These are phyloP conservation scores for Solanum arcanum DNA, from an alignment of 257 asterid species.

Conservation along the genomic window DNA sequence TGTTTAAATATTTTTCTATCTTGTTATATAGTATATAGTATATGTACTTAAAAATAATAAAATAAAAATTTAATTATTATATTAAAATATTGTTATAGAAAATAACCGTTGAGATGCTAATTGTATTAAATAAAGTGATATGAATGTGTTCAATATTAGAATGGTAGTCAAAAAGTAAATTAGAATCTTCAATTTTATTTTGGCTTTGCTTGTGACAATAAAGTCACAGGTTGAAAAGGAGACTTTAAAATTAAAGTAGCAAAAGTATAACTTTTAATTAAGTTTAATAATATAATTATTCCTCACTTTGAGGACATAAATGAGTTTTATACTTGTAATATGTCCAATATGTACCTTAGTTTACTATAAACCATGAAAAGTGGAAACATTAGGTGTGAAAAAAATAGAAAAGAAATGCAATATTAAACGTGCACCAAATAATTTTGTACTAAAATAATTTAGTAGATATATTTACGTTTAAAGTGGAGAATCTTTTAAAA, in stretches of 20 bases:
- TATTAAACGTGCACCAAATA: not conserved
- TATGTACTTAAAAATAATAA: accelerated
- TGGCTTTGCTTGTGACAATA: not conserved
- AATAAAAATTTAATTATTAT: accelerated
- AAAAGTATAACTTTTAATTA: not conserved
- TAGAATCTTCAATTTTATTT: not conserved
- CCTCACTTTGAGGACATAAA: not conserved
- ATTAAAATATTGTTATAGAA: not conserved
- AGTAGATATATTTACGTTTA: not conserved
- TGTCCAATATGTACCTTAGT: not conserved
- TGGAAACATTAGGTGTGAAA: not conserved
- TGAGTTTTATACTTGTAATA: no score
- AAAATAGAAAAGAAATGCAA: not conserved
- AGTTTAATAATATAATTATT: not conserved
- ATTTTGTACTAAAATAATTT: not conserved
- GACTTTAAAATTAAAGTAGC: not conserved
- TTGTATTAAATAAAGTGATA: no score
- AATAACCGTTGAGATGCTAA: accelerated
- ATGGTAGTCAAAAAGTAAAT: not conserved
- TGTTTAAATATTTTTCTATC: not conserved
- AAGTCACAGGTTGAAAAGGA: not conserved
- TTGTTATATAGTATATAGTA: accelerated
- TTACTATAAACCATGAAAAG: not conserved
- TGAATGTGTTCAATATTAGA: not conserved
- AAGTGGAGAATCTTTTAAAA: not conserved